Base-by-base conservation (phyloP, 768 basidiomycete genomes). In the Albatrellus ellisii region DNA sequence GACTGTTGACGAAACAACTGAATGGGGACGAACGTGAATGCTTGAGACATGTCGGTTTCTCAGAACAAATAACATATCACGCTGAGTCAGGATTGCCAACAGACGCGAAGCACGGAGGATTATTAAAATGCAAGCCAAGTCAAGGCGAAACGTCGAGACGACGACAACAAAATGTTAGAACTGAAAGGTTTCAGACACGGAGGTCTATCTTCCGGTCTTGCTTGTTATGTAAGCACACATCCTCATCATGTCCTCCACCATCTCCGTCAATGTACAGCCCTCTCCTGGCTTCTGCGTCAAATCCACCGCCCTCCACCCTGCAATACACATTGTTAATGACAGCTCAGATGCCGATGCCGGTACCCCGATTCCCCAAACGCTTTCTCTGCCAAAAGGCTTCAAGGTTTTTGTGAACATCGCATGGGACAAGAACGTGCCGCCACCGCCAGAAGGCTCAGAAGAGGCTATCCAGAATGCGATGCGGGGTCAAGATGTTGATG, bases 401-500 rank as follows among this genome's bases (percentile, higher is more conserved):
- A 86, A 88, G 58, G 57, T 85, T 26, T 88, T 88, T 55, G 60
- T 85, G 24, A 88, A 88, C 52, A 61, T 88, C 11, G 73, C 76
- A 14, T 87, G 75, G 71, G 81, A 82, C 43, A 15, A 60, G 8
- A 69, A 75, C 45, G 72, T 86, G 0, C 84, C 84, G 3, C 67
- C 77, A 0, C 82, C 84, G 0, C 79, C 80, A 9, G 60, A 68
- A n/a, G 72, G 64, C 1, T 69, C 59, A 46, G 73, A 80, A 46
- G 71, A 75, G 11, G 67, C 56, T 6, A 71, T 83, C 25, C 70
- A 67, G n/a, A 62, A 61, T 17, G 79, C 78, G 4, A 72, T 82
- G 63, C 56, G 58, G 24, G 72, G 70, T 21, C 41, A 48, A 25
- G 65, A 68, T 39, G 39, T 59, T 2, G 66, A 69, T 45, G 57